Evolutionary conservation across 2,329 filamentous ascomycete species (phyloP), one percentile per base, ranked within the genome.

Genomic region (Ophiostoma himal-ulmi): DNA sequence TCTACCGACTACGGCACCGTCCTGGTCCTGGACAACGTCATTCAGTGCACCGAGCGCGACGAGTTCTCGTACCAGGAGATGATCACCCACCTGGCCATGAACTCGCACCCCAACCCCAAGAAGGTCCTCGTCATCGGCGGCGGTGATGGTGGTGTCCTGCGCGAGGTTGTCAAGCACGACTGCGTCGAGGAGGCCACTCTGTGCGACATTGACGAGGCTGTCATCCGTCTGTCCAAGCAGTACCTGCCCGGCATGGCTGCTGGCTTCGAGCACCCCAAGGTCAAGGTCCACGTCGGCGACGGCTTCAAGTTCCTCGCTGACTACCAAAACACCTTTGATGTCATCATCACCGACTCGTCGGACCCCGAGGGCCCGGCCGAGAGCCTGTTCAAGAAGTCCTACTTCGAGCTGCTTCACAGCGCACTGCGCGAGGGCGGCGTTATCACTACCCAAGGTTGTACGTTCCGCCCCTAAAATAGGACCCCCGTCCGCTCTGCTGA

Each of bases 31-130:
- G 95, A 99, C 87, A 98, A 98, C 80, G 95, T 97, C 80, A 97
- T 99, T 82, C 95, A 99, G 84, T 93, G 90, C 88, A 98, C 95
- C 76, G 95, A 99, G 88, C 90, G 94, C 75, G 93, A 99, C 80
- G 95, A 99, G 85, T 99, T 98, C 86, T 93, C 94, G 77, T 97
- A 97, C 89, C 95, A 99, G 86, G 95, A 99, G 88, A 99, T 99
- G 95, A 99, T 99, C 83, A 94, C 94, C 76, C 93, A 99, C 83
- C 87, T 99, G 76, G 95, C 93, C 83, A 93, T 99, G 91, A 95
- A 96, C 88, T 93, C 94, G 69, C 95, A 99, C 88, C 95, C 95
- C 76, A 89, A 96, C 86, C 95, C 95, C 79, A 95, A 98, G 89
- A 96, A 94, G 83, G 95, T 99, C 69, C 89, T 99, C 71, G 95